phyloP scores from a whole-genome alignment of 2,329 filamentous ascomycete species.

The Plenodomus tracheiphilus region DNA sequence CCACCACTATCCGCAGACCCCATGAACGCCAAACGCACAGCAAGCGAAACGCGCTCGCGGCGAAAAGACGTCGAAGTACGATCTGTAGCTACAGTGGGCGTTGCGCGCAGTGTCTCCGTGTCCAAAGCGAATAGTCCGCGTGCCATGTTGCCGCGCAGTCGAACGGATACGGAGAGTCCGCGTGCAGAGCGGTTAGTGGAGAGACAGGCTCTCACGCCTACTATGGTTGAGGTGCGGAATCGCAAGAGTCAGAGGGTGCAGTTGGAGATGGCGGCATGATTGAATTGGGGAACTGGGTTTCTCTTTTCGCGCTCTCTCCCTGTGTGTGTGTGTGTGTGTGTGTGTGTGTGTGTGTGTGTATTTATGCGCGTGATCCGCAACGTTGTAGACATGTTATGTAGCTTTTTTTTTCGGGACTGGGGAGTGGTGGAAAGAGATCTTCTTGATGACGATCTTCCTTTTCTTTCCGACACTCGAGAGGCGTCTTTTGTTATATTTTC shows the following conservation, averaged over 20 bases:
- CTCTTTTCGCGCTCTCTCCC: not conserved
- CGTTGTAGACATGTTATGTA: too few species aligned
- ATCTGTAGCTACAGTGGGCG: slow-evolving; percentile 29
- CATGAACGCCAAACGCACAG: slow-evolving; percentile 16
- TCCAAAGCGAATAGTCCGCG: slow-evolving; percentile 31
- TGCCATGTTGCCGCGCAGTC: not conserved
- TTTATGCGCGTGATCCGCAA: too few species aligned
- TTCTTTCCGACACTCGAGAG: not conserved
- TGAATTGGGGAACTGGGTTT: not conserved
- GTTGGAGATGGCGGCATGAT: not conserved
- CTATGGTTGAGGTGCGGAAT: slow-evolving; percentile 42
- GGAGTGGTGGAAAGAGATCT: too few species aligned
- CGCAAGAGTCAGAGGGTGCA: slow-evolving; percentile 42
- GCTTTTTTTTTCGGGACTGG: too few species aligned
- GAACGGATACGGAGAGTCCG: not conserved
- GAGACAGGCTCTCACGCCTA: slow-evolving; percentile 35
- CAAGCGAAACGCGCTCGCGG: slow-evolving; percentile 8
- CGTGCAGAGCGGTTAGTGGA: slow-evolving; percentile 28
- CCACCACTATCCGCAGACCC: slow-evolving; percentile 21
- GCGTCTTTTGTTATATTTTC: too few species aligned
- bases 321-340: too few species aligned
- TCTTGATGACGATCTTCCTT: not conserved
- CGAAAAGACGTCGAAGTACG: slow-evolving; percentile 4
- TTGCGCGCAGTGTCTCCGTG: slow-evolving; percentile 39
- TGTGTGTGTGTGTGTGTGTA: too few species aligned